A percentile compares a stretch with the other conserved stretches of the same genome.
These are phyloP conservation scores for Gossypium laxum DNA, from an alignment of 441 rosid species.

Conservation along the genomic window DNA sequence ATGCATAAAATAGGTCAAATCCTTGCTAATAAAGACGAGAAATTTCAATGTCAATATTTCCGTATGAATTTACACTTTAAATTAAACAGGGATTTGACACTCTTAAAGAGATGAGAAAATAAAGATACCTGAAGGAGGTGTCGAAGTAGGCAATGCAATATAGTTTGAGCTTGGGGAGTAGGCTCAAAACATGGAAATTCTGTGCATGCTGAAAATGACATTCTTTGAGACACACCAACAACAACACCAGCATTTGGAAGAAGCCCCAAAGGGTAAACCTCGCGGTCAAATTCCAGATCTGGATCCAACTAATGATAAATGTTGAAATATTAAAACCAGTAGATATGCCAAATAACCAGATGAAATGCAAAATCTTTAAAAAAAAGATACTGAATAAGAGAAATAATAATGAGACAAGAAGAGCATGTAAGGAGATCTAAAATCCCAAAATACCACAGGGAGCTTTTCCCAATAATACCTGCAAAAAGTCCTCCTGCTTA, in stretches of 20 bases:
- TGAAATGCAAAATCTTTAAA: slow-evolving; percentile 4
- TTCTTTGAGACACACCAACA: slow-evolving; percentile 90
- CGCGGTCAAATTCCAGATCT: slow-evolving; percentile 94
- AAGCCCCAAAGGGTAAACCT: slow-evolving; percentile 92
- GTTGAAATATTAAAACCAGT: slow-evolving; percentile 19
- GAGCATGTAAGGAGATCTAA: not conserved
- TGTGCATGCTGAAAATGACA: slow-evolving; percentile 89
- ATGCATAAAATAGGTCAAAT: not conserved
- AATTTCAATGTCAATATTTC: not conserved
- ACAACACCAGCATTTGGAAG: slow-evolving; percentile 93
- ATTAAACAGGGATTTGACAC: not conserved
- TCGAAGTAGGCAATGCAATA: slow-evolving; percentile 85
- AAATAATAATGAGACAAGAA: not conserved
- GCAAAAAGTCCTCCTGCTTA: slow-evolving; percentile 94
- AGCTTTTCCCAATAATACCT: slow-evolving; percentile 37
- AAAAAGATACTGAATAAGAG: not conserved
- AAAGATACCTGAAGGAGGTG: slow-evolving; percentile 88
- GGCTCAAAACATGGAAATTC: slow-evolving; percentile 98
- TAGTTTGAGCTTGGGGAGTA: slow-evolving; percentile 94
- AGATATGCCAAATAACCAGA: slow-evolving; percentile 9
- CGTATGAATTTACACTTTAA: not conserved
- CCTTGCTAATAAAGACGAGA: not conserved
- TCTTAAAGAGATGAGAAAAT: not conserved
- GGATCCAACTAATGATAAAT: slow-evolving; percentile 73
- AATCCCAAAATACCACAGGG: not conserved